Base-by-base conservation (phyloP, 2,329 filamentous ascomycete species). In the Juglanconis oblonga region DNA sequence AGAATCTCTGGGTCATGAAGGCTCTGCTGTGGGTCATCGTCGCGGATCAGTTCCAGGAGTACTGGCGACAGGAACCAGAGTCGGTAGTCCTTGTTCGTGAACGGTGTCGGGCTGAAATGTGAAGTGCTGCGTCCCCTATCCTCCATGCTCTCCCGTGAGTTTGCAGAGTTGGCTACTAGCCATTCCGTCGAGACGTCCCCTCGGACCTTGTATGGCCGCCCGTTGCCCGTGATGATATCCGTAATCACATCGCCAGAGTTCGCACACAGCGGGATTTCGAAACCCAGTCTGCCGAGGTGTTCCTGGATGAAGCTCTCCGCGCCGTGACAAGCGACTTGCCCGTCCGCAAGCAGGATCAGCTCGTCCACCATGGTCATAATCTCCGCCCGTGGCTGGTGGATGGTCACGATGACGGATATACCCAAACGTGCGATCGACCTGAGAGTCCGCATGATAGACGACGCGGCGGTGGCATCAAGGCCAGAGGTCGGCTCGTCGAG, bases 141-240 rank as follows among this genome's bases (percentile, higher is more conserved):
- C 38, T 62, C 63, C 1, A 66, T 64, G 49, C 65, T 65, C 36
- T 72, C 62, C 1, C 69, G 70, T 2, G 67, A 73, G n/a, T 63
- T 60, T 0, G 67, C 65, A 82, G 81, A 85, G 65, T 81, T 67
- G 0, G 76, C 71, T 32, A 84, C 83, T 32, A 85, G 72, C 8
- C 73, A 66, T n/a, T 80, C 73, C 35, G 79, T 79, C 38, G 76
- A 77, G 33, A 80, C 74, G 44, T 82, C 77, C 4, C 78, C 79
- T 0, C 66, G 67, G 3, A 62, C 65, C 63, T 82, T 81, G 70
- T 85, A 85, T 11, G 73, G 67, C 13, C 76, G 72, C 0, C 83
- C 82, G 63, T 85, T 81, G 3, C 83, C 83, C 0, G 82, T 83
- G 65, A 86, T 81, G 64, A 87, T 86, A 56, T 87, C 84, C n/a